Conservation (phyloP, 2,329 filamentous ascomycete species). For the Trichophyton mentagrophytes region DNA sequence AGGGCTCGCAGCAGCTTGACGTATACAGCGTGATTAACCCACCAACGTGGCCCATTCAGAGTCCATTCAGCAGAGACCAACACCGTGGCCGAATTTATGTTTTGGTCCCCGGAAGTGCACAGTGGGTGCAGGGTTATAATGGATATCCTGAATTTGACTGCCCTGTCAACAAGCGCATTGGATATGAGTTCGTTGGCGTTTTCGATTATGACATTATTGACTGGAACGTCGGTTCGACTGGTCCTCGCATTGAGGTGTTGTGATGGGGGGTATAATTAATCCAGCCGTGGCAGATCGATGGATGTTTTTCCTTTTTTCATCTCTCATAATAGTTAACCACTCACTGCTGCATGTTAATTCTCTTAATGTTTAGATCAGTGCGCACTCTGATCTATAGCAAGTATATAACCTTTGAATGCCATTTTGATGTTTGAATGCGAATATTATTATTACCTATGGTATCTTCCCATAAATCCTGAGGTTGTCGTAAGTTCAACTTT, state of each 20-base stretch:
- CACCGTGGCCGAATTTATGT: conserved; percentile 15
- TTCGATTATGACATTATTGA: conserved; percentile 15
- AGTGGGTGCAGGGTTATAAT: conserved; percentile 15
- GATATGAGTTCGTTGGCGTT: conserved; percentile 19
- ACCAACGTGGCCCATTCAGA: conserved; percentile 2
- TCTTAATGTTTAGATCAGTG: no score
- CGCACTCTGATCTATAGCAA: no score
- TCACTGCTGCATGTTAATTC: no score
- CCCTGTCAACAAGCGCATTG: conserved; percentile 15
- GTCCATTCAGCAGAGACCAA: conserved; percentile 12
- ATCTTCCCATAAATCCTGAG: no score
- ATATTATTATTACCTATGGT: no score
- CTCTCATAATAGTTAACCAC: background rate
- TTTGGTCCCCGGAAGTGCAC: conserved; percentile 12
- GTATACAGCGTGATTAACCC: conserved; percentile 18
- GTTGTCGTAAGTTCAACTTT: no score
- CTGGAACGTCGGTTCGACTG: conserved; percentile 19
- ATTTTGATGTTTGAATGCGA: no score
- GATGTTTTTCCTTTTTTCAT: background rate
- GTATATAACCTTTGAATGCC: no score
- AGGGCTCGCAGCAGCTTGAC: conserved; percentile 15
- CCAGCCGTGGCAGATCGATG: background rate
- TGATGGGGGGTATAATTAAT: background rate
- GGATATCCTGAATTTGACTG: conserved; percentile 17
- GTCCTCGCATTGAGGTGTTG: conserved; percentile 13